Evolutionary conservation across 148 eudicot species (phyloP), one percentile per base, ranked within the genome.

Genomic region (Rhododendron ferrugineum): DNA sequence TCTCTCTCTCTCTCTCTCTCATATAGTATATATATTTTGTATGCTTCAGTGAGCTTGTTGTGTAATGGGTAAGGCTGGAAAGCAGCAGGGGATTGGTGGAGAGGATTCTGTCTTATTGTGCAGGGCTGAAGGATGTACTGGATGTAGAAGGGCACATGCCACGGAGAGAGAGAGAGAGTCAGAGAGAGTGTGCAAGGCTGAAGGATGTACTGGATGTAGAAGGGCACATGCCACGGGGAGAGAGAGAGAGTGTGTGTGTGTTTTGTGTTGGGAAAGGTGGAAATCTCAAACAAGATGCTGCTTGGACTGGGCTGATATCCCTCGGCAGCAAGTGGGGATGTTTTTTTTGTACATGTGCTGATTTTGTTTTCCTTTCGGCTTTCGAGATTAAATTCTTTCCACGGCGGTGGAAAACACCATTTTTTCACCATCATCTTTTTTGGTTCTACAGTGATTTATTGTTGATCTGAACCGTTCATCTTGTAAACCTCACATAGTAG

Each of bases 21-120:
- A 58, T 40, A 60, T 81, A 54, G 9, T 16, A 50, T 62, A 62
- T 62, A 37, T 81, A 36, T 81, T 82, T 82, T 82, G 82, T 78
- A 49, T 47, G 82, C 36, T 82, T 82, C 52, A 13, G n/a, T 62
- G 66, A 78, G 36, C 34, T 86, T 82, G 74, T 60, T 76, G 76
- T 83, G 10, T 75, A 18, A 40, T 82, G 82, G 18, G 50, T 7
- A 28, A 78, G 80, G 82, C 85, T 86, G 88, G 88, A 86, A 86
- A 83, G 85, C 34, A 73, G 73, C 76, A 82, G 64, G 76, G 42
- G 82, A 82, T 86, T 82, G 86, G 83, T 83, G 79, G 74, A 86
- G 79, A 77, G 84, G 73, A 64, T 36, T 30, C 77, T 86, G 85
- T 58, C 87, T 80, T 85, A 30, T 72, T 83, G 85, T 74, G 85